Base-by-base conservation (phyloP, 345 rosid species). In the Salix arbutifolia region DNA sequence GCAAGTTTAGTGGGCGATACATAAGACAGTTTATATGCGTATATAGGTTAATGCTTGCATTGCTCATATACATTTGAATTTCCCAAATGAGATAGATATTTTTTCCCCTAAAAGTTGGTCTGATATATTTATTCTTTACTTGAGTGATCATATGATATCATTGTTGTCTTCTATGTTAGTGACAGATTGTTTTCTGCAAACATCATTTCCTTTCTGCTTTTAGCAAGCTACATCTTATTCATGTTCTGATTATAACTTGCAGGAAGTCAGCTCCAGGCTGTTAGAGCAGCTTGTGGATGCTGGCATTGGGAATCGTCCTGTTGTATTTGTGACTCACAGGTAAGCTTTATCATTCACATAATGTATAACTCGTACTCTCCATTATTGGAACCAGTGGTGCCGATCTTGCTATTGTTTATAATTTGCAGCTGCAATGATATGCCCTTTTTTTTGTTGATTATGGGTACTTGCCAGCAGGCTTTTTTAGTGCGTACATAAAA, bases 281-380 rank as follows among this genome's bases (percentile, higher is more conserved):
- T 83, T 96, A 80, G 87, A 83, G 80, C 89, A 91, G 90, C 93
- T 93, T 44, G 88, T 91, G 77, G 84, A 89, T 70, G 99, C 98
- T 17, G 98, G 99, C 80, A 93, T 96, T 81, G 99, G 98, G 76
- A 84, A 82, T 80, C 91, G 91, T 30, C 99, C 99, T 83, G 96
- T 96, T 84, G 98, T 96, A 67, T 96, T 96, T 85, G 97, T 96
- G 82, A 96, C 99, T 81, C 98, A 96, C 87, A 96, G 99, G 98
- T 91, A 35, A 23, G 64, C 14, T 60, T 70, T 70, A 2, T 46
- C n/a, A 40, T 58, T 77, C 50, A 4, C 40, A 11, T 30, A 4
- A 50, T 17, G 56, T 50, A 18, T 6, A 17, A 5, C 44, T 50
- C 13, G 2, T 18, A 1, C 17, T 50, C 56, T 50, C n/a, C n/a